These are phyloP conservation scores for Carex kokanica DNA, from an alignment of 176 grass and related monocot genomes.

Conservation along the genomic window DNA sequence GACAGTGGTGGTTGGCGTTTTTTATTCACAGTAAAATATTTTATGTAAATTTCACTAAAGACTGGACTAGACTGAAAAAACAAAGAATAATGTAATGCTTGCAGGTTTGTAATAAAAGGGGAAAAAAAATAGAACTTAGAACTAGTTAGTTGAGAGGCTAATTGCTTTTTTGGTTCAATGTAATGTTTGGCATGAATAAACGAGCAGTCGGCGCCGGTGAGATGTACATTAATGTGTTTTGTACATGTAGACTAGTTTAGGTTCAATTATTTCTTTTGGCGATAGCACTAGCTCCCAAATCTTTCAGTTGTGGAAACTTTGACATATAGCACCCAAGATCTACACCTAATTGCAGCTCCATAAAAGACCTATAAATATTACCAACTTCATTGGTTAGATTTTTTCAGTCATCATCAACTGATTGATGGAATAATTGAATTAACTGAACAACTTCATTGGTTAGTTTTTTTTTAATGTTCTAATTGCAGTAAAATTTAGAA, in stretches of 20 bases:
- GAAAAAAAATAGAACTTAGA: background rate
- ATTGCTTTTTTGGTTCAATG: background rate
- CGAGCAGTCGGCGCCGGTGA: conserved; percentile 4
- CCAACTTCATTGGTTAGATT: background rate
- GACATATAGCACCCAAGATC: background rate
- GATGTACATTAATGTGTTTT: conserved; percentile 5
- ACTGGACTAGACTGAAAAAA: background rate
- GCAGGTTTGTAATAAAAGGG: background rate
- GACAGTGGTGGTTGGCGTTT: background rate
- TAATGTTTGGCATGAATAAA: conserved; percentile 13
- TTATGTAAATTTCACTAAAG: too few species aligned
- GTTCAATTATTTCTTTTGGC: conserved; percentile 17
- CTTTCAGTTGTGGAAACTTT: conserved; percentile 12
- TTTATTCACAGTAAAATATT: background rate
- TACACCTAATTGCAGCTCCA: background rate
- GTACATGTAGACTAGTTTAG: background rate
- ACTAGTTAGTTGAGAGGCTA: background rate
- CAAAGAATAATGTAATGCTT: background rate
- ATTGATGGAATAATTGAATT: background rate
- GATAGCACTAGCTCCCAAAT: conserved; percentile 4
- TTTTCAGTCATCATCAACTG: background rate
- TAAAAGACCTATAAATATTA: background rate
- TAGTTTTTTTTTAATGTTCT: background rate
- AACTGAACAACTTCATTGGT: background rate
- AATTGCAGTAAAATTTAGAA: too few species aligned